Evolutionary conservation across 768 basidiomycete species (phyloP).

Genomic region (Hericium alpestre): DNA sequence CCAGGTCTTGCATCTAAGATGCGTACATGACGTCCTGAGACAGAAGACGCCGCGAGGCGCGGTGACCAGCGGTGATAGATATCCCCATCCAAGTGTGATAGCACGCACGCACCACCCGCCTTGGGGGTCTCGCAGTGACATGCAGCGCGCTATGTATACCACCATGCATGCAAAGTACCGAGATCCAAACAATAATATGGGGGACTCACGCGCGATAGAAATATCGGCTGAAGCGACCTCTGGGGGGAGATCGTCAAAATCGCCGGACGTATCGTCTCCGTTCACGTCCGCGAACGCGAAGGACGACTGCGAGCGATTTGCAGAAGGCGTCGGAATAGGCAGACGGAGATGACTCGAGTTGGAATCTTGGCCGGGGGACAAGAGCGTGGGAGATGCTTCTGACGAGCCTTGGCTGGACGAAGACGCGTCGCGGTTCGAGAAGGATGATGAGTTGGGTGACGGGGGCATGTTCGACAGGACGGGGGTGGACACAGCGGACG

Average conservation of each 20-base stretch:
- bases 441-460: background rate
- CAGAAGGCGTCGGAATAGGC: slow-evolving; percentile 13
- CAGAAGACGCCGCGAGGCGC: too few species aligned
- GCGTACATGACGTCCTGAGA: too few species aligned
- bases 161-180: too few species aligned
- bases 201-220: slow-evolving; percentile 22
- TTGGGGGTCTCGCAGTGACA: too few species aligned
- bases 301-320: slow-evolving; percentile 14
- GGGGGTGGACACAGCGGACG: slow-evolving; percentile 12
- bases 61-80: too few species aligned
- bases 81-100: too few species aligned
- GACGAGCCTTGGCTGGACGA: background rate
- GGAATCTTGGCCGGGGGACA: background rate
- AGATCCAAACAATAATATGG: background rate
- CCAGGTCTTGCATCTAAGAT: too few species aligned
- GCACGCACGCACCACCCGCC: too few species aligned
- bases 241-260: slow-evolving; percentile 17
- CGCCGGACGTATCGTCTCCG: slow-evolving; percentile 5
- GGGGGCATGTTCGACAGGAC: slow-evolving; percentile 2
- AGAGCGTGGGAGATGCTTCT: background rate
- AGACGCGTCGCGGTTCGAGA: background rate
- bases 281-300: slow-evolving; percentile 11
- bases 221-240: slow-evolving; percentile 23
- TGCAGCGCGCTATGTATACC: too few species aligned
- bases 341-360: slow-evolving; percentile 9